Base-by-base conservation (phyloP, 2,329 filamentous ascomycete species). In the Monilinia fructicola region DNA sequence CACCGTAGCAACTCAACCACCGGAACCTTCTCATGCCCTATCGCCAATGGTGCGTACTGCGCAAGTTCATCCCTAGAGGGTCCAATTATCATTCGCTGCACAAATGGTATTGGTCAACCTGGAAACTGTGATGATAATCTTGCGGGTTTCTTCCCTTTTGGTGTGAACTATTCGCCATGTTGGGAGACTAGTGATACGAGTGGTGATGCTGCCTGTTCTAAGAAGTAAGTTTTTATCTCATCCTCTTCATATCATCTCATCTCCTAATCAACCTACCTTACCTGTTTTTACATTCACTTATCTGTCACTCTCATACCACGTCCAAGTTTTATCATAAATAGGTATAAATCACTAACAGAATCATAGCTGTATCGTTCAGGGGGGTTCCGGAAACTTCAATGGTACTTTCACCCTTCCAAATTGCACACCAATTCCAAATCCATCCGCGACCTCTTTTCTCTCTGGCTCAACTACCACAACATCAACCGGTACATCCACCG, bases 61-160 rank as follows among this genome's bases (percentile, higher is more conserved):
- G 76, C 74, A 44, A 77, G 77, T 52, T 73, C 72, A 62, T 79
- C 78, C 28, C 72, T 81, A 54, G 68, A 70, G n/a, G 78, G 76
- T 53, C 79, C 80, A 71, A 82, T 82, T 73, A 83, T 84, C 76
- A 78, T 83, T 69, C 78, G 80, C 58, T 84, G 81, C 73, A 77
- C 77, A 66, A 76, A 70, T 48, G 75, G 76, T 44, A 62, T 75
- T n/a, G 81, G 79, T 59, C 75, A 78, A 46, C 75, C 79, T 26
- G 78, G 78, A 63, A 79, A 79, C 70, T 83, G 81, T 76, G 77
- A 78, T 59, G 76, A 80, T 69, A 80, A 82, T 73, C 75, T 83
- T 40, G 75, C 75, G 35, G 80, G 80, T 58, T 74, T 80, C 65
- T 77, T 78, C 54, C 81, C 81, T 10, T 14, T 75, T 12, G 80